These are phyloP conservation scores for Globisporangium megalacanthum DNA, from an alignment of 352 stramenopile genomes.

Conservation along the genomic window DNA sequence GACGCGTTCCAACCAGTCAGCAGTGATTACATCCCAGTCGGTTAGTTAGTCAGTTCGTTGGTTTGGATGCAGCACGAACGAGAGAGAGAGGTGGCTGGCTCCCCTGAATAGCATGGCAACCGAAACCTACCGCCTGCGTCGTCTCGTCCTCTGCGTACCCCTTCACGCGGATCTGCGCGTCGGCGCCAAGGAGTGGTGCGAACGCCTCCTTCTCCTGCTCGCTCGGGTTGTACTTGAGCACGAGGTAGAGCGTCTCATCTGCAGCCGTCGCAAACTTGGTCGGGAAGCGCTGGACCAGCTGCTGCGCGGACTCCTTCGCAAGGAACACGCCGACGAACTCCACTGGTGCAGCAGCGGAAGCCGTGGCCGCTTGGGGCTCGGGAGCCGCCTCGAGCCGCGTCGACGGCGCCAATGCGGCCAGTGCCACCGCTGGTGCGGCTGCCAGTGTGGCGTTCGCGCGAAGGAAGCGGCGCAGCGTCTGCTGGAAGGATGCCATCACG, in stretches of 20 bases:
- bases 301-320: conserved; percentile 39
- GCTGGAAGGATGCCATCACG: conserved; percentile 11
- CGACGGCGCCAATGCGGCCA: conserved; percentile 14
- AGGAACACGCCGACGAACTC: conserved; percentile 82
- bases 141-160: conserved; percentile 60
- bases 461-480: conserved; percentile 12
- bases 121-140: conserved; percentile 43
- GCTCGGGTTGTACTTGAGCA: conserved; percentile 76
- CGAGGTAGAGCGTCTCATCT: conserved; percentile 48
- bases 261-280: conserved; percentile 31
- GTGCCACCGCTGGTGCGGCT: conserved; percentile 14
- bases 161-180: conserved; percentile 55
- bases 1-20: background rate
- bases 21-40: background rate
- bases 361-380: background rate
- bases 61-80: background rate
- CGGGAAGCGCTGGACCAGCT: conserved; percentile 49
- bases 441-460: conserved; percentile 6
- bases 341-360: conserved; percentile 16
- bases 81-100: background rate
- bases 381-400: conserved; percentile 22
- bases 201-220: conserved; percentile 69
- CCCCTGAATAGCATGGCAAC: background rate
- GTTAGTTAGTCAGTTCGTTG: background rate
- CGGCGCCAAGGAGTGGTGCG: conserved; percentile 52